Percentiles rank a stretch among this genome's conserved stretches.
phyloP scores from a whole-genome alignment of 768 basidiomycete species.

The Trametes gibbosa region DNA sequence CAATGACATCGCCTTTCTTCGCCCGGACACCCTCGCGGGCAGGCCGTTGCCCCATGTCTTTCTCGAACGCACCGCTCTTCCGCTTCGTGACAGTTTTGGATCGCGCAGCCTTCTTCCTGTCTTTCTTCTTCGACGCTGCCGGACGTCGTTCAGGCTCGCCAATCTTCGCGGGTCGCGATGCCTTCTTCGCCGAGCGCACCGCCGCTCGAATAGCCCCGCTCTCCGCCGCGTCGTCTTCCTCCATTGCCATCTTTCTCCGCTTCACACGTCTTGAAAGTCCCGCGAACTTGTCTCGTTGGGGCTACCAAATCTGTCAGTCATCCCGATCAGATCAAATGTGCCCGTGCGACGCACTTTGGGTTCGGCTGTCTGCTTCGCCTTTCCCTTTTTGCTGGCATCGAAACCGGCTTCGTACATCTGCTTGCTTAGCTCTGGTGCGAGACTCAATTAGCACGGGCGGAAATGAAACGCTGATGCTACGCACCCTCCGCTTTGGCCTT shows the following conservation, averaged over 20 bases:
- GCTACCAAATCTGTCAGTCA: conserved; percentile 38
- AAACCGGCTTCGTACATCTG: conserved; percentile 64
- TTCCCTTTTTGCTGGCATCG: conserved; percentile 35
- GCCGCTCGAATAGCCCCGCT: conserved; percentile 60
- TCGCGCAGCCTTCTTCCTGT: conserved; percentile 20
- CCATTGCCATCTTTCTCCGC: conserved; percentile 81
- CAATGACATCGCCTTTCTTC: conserved; percentile 57
- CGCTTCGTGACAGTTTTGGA: conserved; percentile 33
- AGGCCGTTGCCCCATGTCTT: conserved; percentile 51
- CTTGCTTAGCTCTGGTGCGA: conserved; percentile 65
- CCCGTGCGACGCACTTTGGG: conserved; percentile 29
- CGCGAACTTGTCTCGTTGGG: conserved; percentile 72
- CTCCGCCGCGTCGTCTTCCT: conserved; percentile 69
- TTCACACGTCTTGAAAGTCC: conserved; percentile 88
- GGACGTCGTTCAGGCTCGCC: conserved; percentile 45
- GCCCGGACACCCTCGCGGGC: conserved; percentile 60
- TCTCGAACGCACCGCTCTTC: conserved; percentile 49
- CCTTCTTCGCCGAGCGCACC: conserved; percentile 86
- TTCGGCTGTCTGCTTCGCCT: conserved; percentile 36
- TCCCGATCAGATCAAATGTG: conserved; percentile 2
- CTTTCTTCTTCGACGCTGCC: conserved; percentile 29
- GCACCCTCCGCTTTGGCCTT: conserved; percentile 78
- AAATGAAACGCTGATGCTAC: conserved; percentile 3
- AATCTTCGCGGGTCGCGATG: conserved; percentile 70
- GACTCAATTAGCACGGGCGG: neutral